A percentile compares a stretch with the other conserved stretches of the same genome.
phyloP scores from a whole-genome alignment of 2,329 filamentous ascomycete genomes.

The Helotiales sp. region DNA sequence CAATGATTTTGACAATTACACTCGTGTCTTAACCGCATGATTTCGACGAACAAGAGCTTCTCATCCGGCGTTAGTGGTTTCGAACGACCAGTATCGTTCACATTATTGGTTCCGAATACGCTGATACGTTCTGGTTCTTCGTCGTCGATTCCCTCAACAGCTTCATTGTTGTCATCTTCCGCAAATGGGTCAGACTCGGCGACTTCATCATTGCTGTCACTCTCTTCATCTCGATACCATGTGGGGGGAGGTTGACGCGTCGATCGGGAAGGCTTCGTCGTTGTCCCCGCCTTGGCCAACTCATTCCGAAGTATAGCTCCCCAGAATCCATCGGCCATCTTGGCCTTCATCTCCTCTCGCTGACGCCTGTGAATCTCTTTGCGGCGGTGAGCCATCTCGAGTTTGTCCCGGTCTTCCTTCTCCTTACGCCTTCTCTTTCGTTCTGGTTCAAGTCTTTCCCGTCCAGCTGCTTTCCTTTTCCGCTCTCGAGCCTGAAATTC shows the following conservation, averaged over 20 bases:
- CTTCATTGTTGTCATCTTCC: constrained; percentile 12
- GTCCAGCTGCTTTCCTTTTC: neutral
- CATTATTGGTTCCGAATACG: constrained; percentile 22
- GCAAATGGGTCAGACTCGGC: neutral
- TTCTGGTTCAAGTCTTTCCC: neutral
- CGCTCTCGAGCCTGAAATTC: neutral
- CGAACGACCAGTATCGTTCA: neutral
- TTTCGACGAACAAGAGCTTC: constrained; percentile 19
- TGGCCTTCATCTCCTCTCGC: neutral
- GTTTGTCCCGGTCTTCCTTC: neutral
- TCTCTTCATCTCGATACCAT: neutral
- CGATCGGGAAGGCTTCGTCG: neutral
- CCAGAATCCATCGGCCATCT: neutral
- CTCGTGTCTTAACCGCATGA: constrained; percentile 15
- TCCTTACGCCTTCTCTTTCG: neutral
- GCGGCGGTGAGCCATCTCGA: neutral
- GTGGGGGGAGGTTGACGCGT: neutral
- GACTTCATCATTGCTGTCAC: neutral
- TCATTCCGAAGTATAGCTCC: neutral
- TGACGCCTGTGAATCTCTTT: neutral
- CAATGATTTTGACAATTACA: neutral
- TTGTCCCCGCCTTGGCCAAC: neutral
- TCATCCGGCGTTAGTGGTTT: constrained; percentile 9
- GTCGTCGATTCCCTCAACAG: constrained; percentile 9
- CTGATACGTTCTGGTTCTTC: constrained; percentile 7